A percentile compares a stretch with the other conserved stretches of the same genome.
Conservation (phyloP, 129 eudicot genomes). For the Dittrichia graveolens region DNA sequence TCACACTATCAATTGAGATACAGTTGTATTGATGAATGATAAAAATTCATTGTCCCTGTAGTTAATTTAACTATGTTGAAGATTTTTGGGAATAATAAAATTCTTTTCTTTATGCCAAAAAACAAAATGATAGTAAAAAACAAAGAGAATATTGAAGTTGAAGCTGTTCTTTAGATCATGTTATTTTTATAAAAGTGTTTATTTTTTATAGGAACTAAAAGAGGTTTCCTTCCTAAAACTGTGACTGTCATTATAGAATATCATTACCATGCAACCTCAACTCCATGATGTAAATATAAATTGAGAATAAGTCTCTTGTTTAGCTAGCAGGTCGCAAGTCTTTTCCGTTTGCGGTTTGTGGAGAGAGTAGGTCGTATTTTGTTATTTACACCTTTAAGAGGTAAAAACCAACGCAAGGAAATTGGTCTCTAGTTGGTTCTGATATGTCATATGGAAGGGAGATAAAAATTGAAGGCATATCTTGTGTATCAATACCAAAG, state of each 20-base stretch:
- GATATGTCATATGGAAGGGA: constrained; percentile 11
- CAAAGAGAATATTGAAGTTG: neutral
- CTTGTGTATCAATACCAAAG: neutral
- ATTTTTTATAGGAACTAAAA: constrained; percentile 1
- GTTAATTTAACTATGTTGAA: too few relatives aligned
- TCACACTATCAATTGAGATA: too few relatives aligned
- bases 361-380: too few relatives aligned
- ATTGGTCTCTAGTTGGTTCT: constrained; percentile 22
- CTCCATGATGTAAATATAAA: neutral
- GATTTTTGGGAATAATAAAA: too few relatives aligned
- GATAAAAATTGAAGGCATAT: constrained; percentile 8
- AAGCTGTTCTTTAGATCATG: constrained; percentile 5
- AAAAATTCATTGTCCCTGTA: too few relatives aligned
- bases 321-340: constrained; percentile 2
- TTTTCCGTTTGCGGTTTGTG: neutral
- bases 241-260: neutral
- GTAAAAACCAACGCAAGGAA: neutral
- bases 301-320: neutral
- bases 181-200: neutral
- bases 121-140: too few relatives aligned
- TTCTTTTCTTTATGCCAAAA: too few relatives aligned
- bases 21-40: too few relatives aligned
- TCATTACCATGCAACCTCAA: constrained; percentile 2
- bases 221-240: neutral
- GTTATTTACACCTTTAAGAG: neutral